Percentiles rank a stretch among this genome's conserved stretches.
phyloP scores from a whole-genome alignment of 1,284 basidiomycete genomes.

The Naganishia albida region DNA sequence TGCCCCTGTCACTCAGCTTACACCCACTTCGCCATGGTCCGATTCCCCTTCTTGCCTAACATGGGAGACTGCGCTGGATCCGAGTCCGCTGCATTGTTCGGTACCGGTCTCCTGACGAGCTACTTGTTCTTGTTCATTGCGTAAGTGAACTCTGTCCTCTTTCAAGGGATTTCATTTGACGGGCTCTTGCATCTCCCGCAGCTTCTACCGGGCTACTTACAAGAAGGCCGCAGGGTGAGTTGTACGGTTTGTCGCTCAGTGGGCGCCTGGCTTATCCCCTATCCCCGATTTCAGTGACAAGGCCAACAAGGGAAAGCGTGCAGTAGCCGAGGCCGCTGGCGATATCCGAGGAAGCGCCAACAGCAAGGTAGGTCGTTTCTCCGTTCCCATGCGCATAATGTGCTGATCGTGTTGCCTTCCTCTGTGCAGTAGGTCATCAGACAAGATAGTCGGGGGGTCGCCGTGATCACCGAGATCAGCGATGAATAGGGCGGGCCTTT shows the following conservation, averaged over 20 bases:
- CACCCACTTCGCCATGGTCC: constrained; percentile 72
- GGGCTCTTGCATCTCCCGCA: constrained; percentile 27
- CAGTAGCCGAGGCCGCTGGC: constrained; percentile 33
- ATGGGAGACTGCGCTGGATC: constrained; percentile 83
- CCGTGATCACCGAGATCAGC: constrained; percentile 41
- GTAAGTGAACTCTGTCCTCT: constrained; percentile 40
- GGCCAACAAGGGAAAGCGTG: constrained; percentile 39
- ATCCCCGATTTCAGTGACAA: constrained; percentile 1
- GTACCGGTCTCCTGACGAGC: constrained; percentile 80
- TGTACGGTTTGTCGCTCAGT: too few species aligned
- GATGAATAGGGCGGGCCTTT: neutral
- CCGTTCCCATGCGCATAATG: neutral
- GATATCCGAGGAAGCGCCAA: constrained; percentile 42
- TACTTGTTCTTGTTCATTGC: constrained; percentile 87
- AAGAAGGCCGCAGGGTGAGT: constrained; percentile 46
- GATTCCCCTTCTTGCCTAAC: constrained; percentile 66
- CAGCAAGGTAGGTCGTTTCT: constrained; percentile 38
- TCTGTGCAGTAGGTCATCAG: constrained; percentile 42
- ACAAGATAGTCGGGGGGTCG: constrained; percentile 38
- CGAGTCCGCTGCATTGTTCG: constrained; percentile 83
- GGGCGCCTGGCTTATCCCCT: too few species aligned
- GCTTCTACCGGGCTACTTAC: constrained; percentile 56
- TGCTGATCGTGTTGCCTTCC: constrained; percentile 16
- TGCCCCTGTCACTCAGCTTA: constrained; percentile 60
- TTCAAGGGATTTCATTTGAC: neutral